Base-by-base conservation (phyloP, 768 basidiomycete genomes). In the Tulasnella sp. region DNA sequence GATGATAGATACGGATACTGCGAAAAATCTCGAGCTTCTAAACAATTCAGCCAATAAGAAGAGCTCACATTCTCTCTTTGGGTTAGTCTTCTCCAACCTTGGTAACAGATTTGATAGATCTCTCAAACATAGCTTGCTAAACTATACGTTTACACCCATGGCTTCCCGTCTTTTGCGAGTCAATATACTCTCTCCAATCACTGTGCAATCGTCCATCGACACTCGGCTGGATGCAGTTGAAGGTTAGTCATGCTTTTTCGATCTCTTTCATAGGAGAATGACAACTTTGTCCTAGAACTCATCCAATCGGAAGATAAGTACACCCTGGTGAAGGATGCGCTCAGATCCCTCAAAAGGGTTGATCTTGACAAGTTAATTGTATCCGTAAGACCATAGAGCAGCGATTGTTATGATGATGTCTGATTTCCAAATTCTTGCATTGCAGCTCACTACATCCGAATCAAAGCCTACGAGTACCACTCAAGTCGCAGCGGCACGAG, bases 1-100 rank as follows among this genome's bases (percentile, higher is more conserved):
- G 83, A 75, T 95, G 74, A 83, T 99, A 56, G 95, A 98, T 61
- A 73, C 79, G 0, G 91, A 91, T 55, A 90, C 85, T 0, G 86
- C 79, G 2, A 75, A 76, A 35, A 91, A 93, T 62, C 73, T 99
- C 5, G 95, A 99, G 61, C 71, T 99, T 1, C 83, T 93, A 13
- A 76, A 71, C 7, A 98, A 92, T 61, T 72, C 78, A 59, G 62
- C 77, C 4, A 67, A 67, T 40, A 78, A 75, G 58, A 86, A 78
- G 62, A 81, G 79, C 0, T 60, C 69, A 1, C 78, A 87, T 63
- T 87, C 86, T 0, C 67, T 95, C 0, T 85, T 85, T 66, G 81
- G 86, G 90, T 87, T 61, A 40, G 68, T 57, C 5, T 25, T 3
- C 15, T 25, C 20, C 19, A n/a, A 27, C n/a, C 24, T 37, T 51